Conservation (phyloP, 345 rosid genomes). For the Rhodamnia rubescens region DNA sequence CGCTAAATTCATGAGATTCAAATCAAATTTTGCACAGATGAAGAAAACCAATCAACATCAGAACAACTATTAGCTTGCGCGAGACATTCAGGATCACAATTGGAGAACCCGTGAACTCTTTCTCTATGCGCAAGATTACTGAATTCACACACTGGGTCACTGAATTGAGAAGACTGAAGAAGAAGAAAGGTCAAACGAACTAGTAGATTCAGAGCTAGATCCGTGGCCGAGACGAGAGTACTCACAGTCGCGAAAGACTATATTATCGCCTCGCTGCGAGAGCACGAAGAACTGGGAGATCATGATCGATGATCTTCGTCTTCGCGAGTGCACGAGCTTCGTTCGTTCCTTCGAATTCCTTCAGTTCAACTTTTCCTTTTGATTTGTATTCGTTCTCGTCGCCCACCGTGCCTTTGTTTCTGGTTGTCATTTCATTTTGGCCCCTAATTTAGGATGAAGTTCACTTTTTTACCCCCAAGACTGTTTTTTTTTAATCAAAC, state of each 20-base stretch:
- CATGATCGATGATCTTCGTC: conserved; percentile 28
- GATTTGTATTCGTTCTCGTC: neutral
- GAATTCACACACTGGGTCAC: neutral
- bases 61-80: neutral
- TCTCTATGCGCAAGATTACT: neutral
- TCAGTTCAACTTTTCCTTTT: neutral
- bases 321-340: neutral
- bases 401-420: neutral
- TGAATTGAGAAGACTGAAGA: neutral
- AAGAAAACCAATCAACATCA: neutral
- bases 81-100: neutral
- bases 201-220: neutral
- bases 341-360: neutral
- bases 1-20: neutral
- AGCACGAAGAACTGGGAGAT: conserved; percentile 96
- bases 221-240: neutral
- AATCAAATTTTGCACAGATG: neutral
- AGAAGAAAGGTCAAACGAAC: neutral
- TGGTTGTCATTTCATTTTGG: neutral
- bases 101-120: neutral
- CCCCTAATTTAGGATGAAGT: neutral
- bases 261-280: conserved; percentile 95
- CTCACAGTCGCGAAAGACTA: conserved; percentile 96
- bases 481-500: too few species aligned
- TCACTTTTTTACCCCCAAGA: neutral